These are phyloP conservation scores for Drechslerella coelobrocha DNA, from an alignment of 2,329 filamentous ascomycete genomes.

Conservation along the genomic window DNA sequence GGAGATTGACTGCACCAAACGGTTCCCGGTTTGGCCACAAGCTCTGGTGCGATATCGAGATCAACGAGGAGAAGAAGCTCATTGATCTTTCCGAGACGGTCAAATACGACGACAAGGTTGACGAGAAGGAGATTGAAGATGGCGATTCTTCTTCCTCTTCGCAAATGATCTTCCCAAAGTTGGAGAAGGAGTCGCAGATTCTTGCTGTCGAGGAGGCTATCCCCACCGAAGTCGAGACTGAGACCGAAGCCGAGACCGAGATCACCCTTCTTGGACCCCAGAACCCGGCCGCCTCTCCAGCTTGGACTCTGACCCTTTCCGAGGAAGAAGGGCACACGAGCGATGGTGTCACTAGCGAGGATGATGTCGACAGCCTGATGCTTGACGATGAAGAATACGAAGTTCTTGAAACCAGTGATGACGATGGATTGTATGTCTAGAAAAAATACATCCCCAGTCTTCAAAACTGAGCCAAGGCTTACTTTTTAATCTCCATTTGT, in stretches of 20 bases:
- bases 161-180: slow-evolving; percentile 94
- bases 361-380: slow-evolving; percentile 73
- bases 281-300: slow-evolving; percentile 56
- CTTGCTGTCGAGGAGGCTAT: slow-evolving; percentile 76
- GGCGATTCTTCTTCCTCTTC: slow-evolving; percentile 59
- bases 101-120: slow-evolving; percentile 51
- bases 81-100: slow-evolving; percentile 45
- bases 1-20: slow-evolving; percentile 84
- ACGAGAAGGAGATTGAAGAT: slow-evolving; percentile 56
- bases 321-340: slow-evolving; percentile 49
- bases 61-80: slow-evolving; percentile 59
- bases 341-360: slow-evolving; percentile 61
- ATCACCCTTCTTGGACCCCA: slow-evolving; percentile 68
- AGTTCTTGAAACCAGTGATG: slow-evolving; percentile 91
- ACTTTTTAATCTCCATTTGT: slow-evolving; percentile 17
- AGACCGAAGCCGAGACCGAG: slow-evolving; percentile 63
- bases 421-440: slow-evolving; percentile 65
- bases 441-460: slow-evolving; percentile 29
- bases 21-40: slow-evolving; percentile 88
- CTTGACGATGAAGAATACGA: slow-evolving; percentile 95
- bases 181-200: slow-evolving; percentile 89
- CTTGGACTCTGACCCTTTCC: slow-evolving; percentile 49
- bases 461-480: slow-evolving; percentile 40
- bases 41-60: slow-evolving; percentile 90
- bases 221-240: slow-evolving; percentile 57